These are phyloP conservation scores for Phytophthora agathidicida DNA, from an alignment of 352 stramenopile genomes.

Conservation along the genomic window DNA sequence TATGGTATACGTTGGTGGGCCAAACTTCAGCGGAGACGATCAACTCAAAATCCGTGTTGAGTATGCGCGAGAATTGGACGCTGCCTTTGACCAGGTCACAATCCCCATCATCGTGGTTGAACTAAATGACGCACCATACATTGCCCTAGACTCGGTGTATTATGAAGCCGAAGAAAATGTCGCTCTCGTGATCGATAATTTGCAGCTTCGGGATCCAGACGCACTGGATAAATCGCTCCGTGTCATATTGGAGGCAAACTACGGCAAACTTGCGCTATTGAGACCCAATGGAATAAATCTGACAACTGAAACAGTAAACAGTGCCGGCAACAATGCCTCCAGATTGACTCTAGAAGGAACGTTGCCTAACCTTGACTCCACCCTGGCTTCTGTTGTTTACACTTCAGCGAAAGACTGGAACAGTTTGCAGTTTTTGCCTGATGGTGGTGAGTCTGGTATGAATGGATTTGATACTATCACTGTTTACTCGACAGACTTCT, in stretches of 20 bases:
- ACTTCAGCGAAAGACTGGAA: conserved; percentile 73
- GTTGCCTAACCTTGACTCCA: conserved; percentile 49
- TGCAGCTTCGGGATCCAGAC: conserved; percentile 61
- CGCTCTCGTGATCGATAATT: conserved; percentile 47
- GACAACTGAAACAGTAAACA: conserved; percentile 14
- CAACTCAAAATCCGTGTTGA: conserved; percentile 41
- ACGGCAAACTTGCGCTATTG: conserved; percentile 49
- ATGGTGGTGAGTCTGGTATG: conserved; percentile 8
- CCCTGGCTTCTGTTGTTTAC: conserved; percentile 52
- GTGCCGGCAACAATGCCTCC: neutral
- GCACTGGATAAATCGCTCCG: conserved; percentile 19
- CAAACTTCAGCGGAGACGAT: conserved; percentile 55
- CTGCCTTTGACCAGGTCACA: conserved; percentile 30
- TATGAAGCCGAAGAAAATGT: conserved; percentile 67
- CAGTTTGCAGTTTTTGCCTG: conserved; percentile 43
- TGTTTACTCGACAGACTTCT: conserved; percentile 44
- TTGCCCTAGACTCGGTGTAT: conserved; percentile 34
- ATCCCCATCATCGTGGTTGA: conserved; percentile 56
- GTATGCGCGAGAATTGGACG: neutral
- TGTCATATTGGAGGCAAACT: conserved; percentile 36
- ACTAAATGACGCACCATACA: conserved; percentile 77
- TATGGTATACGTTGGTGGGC: conserved; percentile 46
- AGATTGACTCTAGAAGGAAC: conserved; percentile 41
- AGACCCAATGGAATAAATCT: conserved; percentile 14
- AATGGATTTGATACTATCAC: conserved; percentile 59